phyloP scores from a whole-genome alignment of 352 stramenopile species.

The Pythium phragmitis region DNA sequence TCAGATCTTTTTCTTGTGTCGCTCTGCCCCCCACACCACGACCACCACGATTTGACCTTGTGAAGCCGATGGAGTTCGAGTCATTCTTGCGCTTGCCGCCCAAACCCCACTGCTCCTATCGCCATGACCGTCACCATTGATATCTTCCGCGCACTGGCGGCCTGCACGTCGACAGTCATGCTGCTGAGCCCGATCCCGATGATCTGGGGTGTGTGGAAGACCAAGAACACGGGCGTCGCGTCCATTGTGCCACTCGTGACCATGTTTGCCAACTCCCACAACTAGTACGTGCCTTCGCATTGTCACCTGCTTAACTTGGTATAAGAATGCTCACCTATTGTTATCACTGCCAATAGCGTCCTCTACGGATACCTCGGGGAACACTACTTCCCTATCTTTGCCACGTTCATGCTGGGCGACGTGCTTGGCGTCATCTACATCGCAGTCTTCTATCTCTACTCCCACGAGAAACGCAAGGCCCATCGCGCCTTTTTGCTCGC shows the following conservation, averaged over 20 bases:
- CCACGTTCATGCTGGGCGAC: slow-evolving; percentile 49
- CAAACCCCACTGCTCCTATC: background rate
- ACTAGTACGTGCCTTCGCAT: slow-evolving; percentile 18
- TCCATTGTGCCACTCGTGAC: slow-evolving; percentile 56
- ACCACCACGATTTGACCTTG: no score
- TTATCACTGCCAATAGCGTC: slow-evolving; percentile 15
- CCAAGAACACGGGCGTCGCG: slow-evolving; percentile 37
- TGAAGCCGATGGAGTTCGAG: background rate
- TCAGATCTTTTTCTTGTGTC: no score
- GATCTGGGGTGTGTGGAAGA: slow-evolving; percentile 34
- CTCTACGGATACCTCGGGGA: slow-evolving; percentile 47
- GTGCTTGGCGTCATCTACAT: slow-evolving; percentile 47
- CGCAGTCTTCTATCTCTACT: slow-evolving; percentile 50
- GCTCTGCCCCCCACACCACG: no score
- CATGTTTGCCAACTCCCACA: slow-evolving; percentile 46
- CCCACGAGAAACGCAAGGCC: slow-evolving; percentile 40
- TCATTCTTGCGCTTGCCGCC: background rate
- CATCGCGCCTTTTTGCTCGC: slow-evolving; percentile 29
- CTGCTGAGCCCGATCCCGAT: slow-evolving; percentile 44
- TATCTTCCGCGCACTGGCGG: slow-evolving; percentile 33
- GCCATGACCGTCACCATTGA: slow-evolving; percentile 20
- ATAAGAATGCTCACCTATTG: background rate
- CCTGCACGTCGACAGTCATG: slow-evolving; percentile 37
- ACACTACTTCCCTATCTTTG: slow-evolving; percentile 51
- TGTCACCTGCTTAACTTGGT: background rate